Percentiles rank a stretch among this genome's conserved stretches.
phyloP scores from a whole-genome alignment of 2,329 filamentous ascomycete species.

The Aspergillus tanneri region DNA sequence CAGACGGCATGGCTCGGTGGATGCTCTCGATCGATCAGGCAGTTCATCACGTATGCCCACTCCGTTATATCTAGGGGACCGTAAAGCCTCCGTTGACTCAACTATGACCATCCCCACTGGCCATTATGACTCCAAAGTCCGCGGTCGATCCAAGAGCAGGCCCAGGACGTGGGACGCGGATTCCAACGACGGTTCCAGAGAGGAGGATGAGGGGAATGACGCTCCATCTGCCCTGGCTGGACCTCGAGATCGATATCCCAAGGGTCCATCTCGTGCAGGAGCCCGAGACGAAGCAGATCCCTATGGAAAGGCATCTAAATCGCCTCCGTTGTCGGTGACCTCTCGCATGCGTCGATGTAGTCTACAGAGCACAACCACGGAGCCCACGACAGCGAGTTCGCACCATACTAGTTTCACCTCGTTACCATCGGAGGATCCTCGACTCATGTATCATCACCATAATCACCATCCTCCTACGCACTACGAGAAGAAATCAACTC shows the following conservation, averaged over 20 bases:
- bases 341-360: conserved; percentile 40
- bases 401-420: conserved; percentile 36
- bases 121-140: conserved; percentile 33
- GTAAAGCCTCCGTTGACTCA: conserved; percentile 15
- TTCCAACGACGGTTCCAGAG: conserved; percentile 22
- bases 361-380: conserved; percentile 31
- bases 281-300: conserved; percentile 17
- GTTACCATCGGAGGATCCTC: conserved; percentile 28
- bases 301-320: conserved; percentile 31
- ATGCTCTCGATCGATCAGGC: conserved; percentile 10
- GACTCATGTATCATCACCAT: conserved; percentile 20
- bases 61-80: conserved; percentile 1
- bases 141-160: conserved; percentile 19
- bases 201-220: conserved; percentile 23
- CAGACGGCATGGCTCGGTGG: conserved; percentile 16
- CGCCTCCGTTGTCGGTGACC: conserved; percentile 38
- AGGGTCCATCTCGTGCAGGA: not conserved
- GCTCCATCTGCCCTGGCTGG: conserved; percentile 1
- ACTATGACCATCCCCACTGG: conserved; percentile 27
- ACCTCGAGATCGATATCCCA: not conserved
- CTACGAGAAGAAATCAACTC: conserved; percentile 24
- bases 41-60: conserved; percentile 4
- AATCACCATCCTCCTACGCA: no score
- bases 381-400: conserved; percentile 31
- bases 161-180: not conserved